Conservation (phyloP, 306 rosid species). For the Cucurbita moschata region DNA sequence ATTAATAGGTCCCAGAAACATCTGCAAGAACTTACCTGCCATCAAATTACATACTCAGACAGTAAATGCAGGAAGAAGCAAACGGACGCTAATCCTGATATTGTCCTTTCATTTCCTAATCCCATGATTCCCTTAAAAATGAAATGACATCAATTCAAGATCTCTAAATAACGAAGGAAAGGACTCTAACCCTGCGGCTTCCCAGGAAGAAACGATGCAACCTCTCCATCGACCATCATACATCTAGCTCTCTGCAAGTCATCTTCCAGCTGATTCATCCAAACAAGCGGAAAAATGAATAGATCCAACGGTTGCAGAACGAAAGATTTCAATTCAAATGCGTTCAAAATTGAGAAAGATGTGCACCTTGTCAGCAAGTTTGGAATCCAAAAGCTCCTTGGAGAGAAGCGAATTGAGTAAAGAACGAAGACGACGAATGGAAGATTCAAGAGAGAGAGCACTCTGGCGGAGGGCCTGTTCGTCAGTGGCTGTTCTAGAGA, state of each 20-base stretch:
- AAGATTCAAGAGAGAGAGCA: slow-evolving; percentile 40
- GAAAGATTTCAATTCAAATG: not conserved
- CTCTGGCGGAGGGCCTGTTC: slow-evolving; percentile 72
- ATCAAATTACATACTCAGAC: not conserved
- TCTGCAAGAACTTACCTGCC: slow-evolving; percentile 66
- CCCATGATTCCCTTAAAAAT: not conserved
- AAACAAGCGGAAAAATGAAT: not conserved
- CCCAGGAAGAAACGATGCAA: slow-evolving; percentile 65
- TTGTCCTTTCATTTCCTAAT: not conserved
- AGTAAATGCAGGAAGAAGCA: not conserved
- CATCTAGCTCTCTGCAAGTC: slow-evolving; percentile 73
- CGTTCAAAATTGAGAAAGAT: not conserved
- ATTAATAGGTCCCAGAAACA: slow-evolving; percentile 90
- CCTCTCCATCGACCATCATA: slow-evolving; percentile 71
- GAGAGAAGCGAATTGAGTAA: slow-evolving; percentile 41
- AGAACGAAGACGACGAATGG: slow-evolving; percentile 51
- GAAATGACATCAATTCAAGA: not conserved
- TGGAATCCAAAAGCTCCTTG: slow-evolving; percentile 30
- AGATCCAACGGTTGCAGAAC: not conserved
- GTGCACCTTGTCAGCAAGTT: slow-evolving; percentile 47
- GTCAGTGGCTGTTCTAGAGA: slow-evolving; percentile 28
- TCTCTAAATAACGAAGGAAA: not conserved
- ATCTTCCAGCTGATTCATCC: slow-evolving; percentile 49
- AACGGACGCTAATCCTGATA: not conserved
- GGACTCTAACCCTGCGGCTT: slow-evolving; percentile 48